Evolutionary conservation across 2,329 filamentous ascomycete genomes (phyloP).

Genomic region (Fusarium sp.): DNA sequence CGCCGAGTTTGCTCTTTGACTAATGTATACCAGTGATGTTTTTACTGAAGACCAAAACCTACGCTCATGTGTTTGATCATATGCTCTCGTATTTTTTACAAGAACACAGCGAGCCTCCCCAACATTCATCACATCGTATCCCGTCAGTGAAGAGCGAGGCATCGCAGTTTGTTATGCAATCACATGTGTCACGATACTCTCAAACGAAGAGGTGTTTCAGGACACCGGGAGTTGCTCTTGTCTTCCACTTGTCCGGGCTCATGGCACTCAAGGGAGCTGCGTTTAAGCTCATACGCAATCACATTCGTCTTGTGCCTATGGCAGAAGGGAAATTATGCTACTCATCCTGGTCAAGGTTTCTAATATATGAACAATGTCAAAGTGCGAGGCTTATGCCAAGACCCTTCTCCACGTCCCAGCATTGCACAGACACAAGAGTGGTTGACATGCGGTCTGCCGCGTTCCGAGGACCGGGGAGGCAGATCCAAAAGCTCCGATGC

Average conservation of each 20-base stretch:
- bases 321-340: neutral
- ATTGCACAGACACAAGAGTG: constrained; percentile 1
- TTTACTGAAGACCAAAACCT: too few relatives aligned
- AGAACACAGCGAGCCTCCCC: too few relatives aligned
- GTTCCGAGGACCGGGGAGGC: neutral
- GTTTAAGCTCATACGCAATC: neutral
- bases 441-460: neutral
- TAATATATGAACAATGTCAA: neutral
- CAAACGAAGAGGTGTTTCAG: neutral
- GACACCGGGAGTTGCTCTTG: neutral
- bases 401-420: constrained; percentile 4
- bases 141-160: too few relatives aligned
- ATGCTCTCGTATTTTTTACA: too few relatives aligned
- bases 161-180: too few relatives aligned
- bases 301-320: neutral
- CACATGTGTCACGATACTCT: neutral
- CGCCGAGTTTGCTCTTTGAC: too few relatives aligned
- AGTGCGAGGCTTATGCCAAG: constrained; percentile 21
- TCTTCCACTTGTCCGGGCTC: too few relatives aligned
- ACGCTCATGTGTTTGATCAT: too few relatives aligned
- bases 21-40: too few relatives aligned
- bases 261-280: neutral
- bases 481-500: constrained; percentile 17
- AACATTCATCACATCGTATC: too few relatives aligned
- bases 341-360: neutral